A percentile compares a stretch with the other conserved stretches of the same genome.
Conservation (phyloP, 2,329 filamentous ascomycete genomes). For the Bipolaris sorokiniana region DNA sequence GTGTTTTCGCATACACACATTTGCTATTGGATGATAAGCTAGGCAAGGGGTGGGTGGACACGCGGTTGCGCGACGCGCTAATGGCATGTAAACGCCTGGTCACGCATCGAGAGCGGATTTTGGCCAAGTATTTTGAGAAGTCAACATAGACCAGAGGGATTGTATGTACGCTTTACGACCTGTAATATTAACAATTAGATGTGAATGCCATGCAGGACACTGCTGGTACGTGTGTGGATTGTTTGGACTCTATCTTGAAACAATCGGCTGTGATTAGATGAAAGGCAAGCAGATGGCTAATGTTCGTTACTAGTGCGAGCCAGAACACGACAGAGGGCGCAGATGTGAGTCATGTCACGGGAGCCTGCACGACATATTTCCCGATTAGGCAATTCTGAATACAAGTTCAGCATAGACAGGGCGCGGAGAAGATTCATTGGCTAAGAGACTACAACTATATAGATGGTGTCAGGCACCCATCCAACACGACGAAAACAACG, state of each 20-base stretch:
- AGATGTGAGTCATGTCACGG: constrained; percentile 40
- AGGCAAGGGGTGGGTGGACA: constrained; percentile 65
- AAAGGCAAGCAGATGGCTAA: not conserved
- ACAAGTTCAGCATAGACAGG: constrained; percentile 24
- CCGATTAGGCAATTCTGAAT: constrained; percentile 25
- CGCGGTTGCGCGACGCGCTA: constrained; percentile 64
- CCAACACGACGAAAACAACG: not conserved
- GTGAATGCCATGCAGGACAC: not conserved
- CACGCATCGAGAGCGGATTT: constrained; percentile 66
- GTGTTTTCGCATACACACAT: constrained; percentile 88
- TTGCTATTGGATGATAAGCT: constrained; percentile 71
- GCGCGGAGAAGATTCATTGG: constrained; percentile 22
- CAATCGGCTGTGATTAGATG: not conserved
- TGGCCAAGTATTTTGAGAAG: constrained; percentile 56
- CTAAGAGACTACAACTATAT: constrained; percentile 24
- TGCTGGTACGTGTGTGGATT: not conserved
- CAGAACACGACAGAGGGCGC: constrained; percentile 15
- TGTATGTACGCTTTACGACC: not conserved
- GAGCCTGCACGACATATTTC: constrained; percentile 37
- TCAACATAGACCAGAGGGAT: not conserved
- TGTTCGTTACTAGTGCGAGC: constrained; percentile 17
- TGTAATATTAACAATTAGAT: not conserved
- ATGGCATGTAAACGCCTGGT: constrained; percentile 66
- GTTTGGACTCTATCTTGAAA: not conserved
- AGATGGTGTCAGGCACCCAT: constrained; percentile 21